Evolutionary conservation across 2,329 filamentous ascomycete species (phyloP).

Genomic region (Stagonosporopsis tanaceti): DNA sequence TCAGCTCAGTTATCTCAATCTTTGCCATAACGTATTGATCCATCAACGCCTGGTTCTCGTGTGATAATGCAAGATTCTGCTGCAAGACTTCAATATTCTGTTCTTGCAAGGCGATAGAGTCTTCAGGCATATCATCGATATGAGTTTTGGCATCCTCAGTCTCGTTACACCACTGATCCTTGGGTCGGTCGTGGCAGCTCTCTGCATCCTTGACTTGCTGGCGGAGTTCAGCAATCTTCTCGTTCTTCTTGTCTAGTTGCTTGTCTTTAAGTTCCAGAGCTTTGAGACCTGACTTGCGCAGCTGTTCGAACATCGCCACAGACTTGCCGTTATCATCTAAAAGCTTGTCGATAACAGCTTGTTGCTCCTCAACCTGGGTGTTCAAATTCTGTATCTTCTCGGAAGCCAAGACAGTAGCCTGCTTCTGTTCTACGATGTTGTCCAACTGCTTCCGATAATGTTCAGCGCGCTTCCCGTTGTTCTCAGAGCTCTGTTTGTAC

Average conservation of each 20-base stretch:
- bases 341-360: slow-evolving; percentile 19
- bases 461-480: slow-evolving; percentile 18
- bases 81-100: slow-evolving; percentile 1
- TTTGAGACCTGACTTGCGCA: slow-evolving; percentile 3
- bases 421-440: slow-evolving; percentile 8
- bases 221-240: neutral
- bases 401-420: slow-evolving; percentile 1
- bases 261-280: slow-evolving; percentile 2
- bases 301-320: slow-evolving; percentile 1
- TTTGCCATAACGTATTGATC: slow-evolving; percentile 6
- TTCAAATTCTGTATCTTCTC: slow-evolving; percentile 24
- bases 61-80: neutral
- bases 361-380: slow-evolving; percentile 12
- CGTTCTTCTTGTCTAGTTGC: slow-evolving; percentile 3
- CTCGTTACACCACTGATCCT: neutral
- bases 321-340: slow-evolving; percentile 21
- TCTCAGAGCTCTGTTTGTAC: slow-evolving; percentile 20
- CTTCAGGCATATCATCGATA: neutral
- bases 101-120: neutral
- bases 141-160: neutral
- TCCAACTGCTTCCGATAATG: slow-evolving; percentile 24
- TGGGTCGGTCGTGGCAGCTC: no score
- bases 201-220: neutral
- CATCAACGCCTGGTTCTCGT: neutral
- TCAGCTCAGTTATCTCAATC: neutral